Percentiles rank a stretch among this genome's conserved stretches.
These are phyloP conservation scores for Tricholomella constricta DNA, from an alignment of 768 basidiomycete species.

Conservation along the genomic window DNA sequence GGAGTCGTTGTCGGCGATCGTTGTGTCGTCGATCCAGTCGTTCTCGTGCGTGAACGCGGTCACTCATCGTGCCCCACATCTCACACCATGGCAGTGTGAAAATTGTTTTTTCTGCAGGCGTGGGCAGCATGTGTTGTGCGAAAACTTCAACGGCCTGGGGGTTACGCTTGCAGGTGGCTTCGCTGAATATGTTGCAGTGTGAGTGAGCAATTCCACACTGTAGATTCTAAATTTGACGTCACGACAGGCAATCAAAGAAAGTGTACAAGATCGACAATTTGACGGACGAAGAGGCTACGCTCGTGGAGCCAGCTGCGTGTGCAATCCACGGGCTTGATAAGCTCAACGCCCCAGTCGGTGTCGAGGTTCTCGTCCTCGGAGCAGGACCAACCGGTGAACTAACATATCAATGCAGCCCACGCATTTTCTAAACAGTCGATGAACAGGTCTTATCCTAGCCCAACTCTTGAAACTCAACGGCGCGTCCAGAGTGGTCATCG, in stretches of 20 bases:
- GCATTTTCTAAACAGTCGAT: background rate
- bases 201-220: conserved; percentile 19
- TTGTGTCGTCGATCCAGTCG: conserved; percentile 63
- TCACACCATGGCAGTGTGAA: conserved; percentile 29
- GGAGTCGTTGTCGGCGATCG: conserved; percentile 66
- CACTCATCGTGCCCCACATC: background rate
- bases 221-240: background rate
- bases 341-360: conserved; percentile 64
- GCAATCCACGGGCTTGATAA: conserved; percentile 82
- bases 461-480: conserved; percentile 79
- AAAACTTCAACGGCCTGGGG: conserved; percentile 67
- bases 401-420: background rate
- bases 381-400: conserved; percentile 67
- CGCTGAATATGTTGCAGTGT: conserved; percentile 74
- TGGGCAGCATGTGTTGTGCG: conserved; percentile 68
- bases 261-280: conserved; percentile 77
- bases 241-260: conserved; percentile 59
- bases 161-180: conserved; percentile 70
- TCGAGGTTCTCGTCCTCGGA: conserved; percentile 73
- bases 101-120: conserved; percentile 75
- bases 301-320: conserved; percentile 78
- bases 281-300: conserved; percentile 73
- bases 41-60: conserved; percentile 37
- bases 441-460: conserved; percentile 65
- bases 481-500: conserved; percentile 66